Evolutionary conservation across 2,329 filamentous ascomycete genomes (phyloP).

Genomic region (Botryotinia convoluta): DNA sequence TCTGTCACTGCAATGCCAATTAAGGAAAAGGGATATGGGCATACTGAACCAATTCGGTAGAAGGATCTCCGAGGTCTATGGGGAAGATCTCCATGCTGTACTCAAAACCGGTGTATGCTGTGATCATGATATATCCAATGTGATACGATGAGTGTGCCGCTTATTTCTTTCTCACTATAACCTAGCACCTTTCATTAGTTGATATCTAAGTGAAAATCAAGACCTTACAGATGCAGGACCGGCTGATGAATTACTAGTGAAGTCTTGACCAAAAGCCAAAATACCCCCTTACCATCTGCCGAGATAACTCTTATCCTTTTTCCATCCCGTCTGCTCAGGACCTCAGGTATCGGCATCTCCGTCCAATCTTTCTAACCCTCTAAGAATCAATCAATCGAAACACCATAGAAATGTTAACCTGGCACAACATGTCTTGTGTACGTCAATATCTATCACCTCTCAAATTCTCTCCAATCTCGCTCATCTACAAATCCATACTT

Average conservation of each 20-base stretch:
- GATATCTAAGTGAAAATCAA: not conserved
- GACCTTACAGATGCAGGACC: not conserved
- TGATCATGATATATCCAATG: not conserved
- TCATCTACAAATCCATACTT: not conserved
- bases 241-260: not conserved
- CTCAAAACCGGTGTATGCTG: not conserved
- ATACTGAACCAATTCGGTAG: not conserved
- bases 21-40: not conserved
- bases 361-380: not conserved
- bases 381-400: not conserved
- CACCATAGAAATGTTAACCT: not conserved
- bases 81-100: not conserved
- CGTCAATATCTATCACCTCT: conserved; percentile 8
- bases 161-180: not conserved
- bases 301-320: not conserved
- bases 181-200: not conserved
- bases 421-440: not conserved
- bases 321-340: not conserved
- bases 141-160: not conserved
- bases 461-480: conserved; percentile 1
- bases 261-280: not conserved
- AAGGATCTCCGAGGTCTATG: conserved; percentile 5
- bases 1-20: not conserved
- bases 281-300: not conserved
- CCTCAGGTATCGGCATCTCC: not conserved